These are phyloP conservation scores for Chaetomiaceae sp. DNA, from an alignment of 2,329 filamentous ascomycete genomes.

Conservation along the genomic window DNA sequence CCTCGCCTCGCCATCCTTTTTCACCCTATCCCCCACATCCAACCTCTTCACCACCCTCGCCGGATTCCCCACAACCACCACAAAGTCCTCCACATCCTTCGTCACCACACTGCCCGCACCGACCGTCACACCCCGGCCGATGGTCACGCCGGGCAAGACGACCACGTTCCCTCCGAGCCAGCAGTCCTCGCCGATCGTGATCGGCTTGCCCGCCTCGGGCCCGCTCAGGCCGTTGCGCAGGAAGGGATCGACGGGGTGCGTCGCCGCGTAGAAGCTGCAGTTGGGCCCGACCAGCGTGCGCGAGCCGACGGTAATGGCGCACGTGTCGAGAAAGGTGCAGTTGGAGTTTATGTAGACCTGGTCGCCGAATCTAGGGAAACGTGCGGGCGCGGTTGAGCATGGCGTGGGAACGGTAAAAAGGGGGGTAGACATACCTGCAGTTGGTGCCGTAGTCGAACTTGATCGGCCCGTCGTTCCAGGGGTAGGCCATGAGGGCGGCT, in stretches of 20 bases:
- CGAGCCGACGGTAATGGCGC: conserved; percentile 67
- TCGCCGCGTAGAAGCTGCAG: conserved; percentile 69
- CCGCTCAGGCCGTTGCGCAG: conserved; percentile 70
- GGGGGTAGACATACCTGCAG: conserved; percentile 43
- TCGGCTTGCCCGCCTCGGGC: conserved; percentile 69
- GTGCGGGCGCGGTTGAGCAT: not conserved
- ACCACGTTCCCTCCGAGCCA: conserved; percentile 71
- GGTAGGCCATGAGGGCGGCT: conserved; percentile 59
- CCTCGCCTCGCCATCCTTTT: not conserved
- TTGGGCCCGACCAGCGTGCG: conserved; percentile 77
- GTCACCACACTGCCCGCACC: conserved; percentile 83
- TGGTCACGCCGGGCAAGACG: conserved; percentile 71
- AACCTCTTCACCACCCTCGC: conserved; percentile 51
- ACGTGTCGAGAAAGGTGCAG: conserved; percentile 73
- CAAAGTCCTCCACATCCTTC: conserved; percentile 63
- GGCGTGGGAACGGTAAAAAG: not conserved
- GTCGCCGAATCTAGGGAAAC: conserved; percentile 51
- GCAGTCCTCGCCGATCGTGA: conserved; percentile 74
- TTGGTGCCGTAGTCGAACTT: conserved; percentile 76
- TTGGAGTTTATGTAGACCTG: conserved; percentile 73
- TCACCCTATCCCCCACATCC: conserved; percentile 10
- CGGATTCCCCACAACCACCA: conserved; percentile 63
- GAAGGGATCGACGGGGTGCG: conserved; percentile 71
- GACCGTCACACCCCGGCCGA: conserved; percentile 68
- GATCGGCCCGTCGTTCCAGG: conserved; percentile 67